phyloP scores from a whole-genome alignment of 148 eudicot genomes.

The Dysphania ambrosioides region DNA sequence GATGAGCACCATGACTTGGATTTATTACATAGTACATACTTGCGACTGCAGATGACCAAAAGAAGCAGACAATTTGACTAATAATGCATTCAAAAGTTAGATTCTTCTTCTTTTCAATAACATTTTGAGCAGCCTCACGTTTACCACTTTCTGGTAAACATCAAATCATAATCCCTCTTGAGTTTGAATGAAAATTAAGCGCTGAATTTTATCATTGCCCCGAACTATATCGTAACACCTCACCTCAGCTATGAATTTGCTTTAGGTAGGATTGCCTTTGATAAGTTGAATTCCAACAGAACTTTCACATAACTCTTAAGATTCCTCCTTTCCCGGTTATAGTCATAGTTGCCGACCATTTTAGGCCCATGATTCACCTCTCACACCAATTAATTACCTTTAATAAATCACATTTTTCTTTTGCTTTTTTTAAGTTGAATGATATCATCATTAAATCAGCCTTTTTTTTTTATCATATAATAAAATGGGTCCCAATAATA shows the following conservation, averaged over 20 bases:
- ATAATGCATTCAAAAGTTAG: background rate
- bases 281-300: conserved; percentile 11
- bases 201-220: no score
- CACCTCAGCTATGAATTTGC: background rate
- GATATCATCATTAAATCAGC: conserved; percentile 10
- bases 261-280: conserved; percentile 11
- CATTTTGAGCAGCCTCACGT: background rate
- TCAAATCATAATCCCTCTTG: background rate
- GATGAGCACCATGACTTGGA: conserved; percentile 2
- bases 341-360: conserved; percentile 31
- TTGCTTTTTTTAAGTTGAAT: background rate
- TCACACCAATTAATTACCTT: no score
- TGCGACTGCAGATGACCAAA: conserved; percentile 5
- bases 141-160: background rate
- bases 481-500: conserved; percentile 31
- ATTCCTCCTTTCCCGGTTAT: no score
- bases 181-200: background rate
- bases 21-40: conserved; percentile 6
- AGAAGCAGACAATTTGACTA: conserved; percentile 9
- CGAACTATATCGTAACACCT: no score
- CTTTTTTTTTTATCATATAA: conserved; percentile 21
- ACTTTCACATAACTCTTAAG: conserved; percentile 14
- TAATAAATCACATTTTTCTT: no score
- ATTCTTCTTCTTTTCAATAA: conserved; percentile 14
- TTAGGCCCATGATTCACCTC: background rate